Evolutionary conservation across 352 stramenopile genomes (phyloP).

Genomic region (Phytophthora brassicae): DNA sequence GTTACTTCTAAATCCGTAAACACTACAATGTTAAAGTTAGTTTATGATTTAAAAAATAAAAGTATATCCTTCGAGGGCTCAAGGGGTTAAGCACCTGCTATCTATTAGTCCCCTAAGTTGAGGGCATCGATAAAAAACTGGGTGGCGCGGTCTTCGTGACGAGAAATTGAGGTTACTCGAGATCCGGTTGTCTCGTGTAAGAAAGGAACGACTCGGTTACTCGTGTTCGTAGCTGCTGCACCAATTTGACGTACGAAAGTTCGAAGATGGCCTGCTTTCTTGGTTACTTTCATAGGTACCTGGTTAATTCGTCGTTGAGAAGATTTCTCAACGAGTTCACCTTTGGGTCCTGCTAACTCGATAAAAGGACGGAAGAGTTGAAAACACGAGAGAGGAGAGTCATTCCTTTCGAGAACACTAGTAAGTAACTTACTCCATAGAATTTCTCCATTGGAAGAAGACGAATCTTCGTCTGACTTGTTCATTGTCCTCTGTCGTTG

Average conservation of each 20-base stretch:
- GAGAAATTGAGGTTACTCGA: not conserved
- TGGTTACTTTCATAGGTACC: not conserved
- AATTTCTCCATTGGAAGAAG: not conserved
- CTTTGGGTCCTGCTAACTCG: constrained; percentile 23
- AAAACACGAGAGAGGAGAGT: constrained; percentile 16
- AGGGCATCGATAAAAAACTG: constrained; percentile 22
- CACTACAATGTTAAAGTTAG: too few relatives aligned
- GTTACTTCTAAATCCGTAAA: too few relatives aligned
- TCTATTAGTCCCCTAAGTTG: too few relatives aligned
- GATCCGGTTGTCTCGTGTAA: constrained; percentile 9
- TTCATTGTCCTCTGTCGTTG: constrained; percentile 16
- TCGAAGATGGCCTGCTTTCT: not conserved
- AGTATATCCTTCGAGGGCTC: too few relatives aligned
- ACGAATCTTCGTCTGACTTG: not conserved
- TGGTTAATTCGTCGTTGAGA: not conserved
- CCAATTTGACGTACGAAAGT: constrained; percentile 12
- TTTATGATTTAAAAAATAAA: too few relatives aligned
- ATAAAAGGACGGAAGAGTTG: constrained; percentile 21
- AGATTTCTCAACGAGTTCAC: constrained; percentile 20
- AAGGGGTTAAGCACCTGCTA: too few relatives aligned
- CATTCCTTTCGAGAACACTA: constrained; percentile 9
- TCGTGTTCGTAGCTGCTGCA: constrained; percentile 6
- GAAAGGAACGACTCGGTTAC: constrained; percentile 8
- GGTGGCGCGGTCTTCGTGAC: not conserved
- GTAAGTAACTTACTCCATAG: constrained; percentile 18